Evolutionary conservation across 352 stramenopile species (phyloP).

Genomic region (Globisporangium uncinulatum): DNA sequence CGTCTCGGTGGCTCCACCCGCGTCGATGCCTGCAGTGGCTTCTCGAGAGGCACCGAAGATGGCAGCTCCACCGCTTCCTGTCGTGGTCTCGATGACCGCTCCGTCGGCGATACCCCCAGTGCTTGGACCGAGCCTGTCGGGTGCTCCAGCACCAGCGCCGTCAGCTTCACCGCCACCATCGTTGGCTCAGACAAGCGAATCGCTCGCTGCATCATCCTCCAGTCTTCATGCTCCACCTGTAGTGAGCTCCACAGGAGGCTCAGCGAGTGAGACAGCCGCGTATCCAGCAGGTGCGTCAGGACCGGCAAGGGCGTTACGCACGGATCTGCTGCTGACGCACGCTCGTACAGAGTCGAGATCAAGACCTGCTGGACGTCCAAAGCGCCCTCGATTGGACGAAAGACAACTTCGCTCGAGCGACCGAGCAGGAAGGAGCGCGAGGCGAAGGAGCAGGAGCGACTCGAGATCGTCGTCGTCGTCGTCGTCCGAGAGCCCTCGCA

Average conservation of each 20-base stretch:
- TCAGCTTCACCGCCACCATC: neutral
- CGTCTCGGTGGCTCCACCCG: neutral
- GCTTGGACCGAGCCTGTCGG: neutral
- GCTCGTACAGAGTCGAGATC: neutral
- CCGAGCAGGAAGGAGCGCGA: neutral
- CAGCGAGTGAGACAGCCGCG: too few relatives aligned
- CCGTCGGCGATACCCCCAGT: too few relatives aligned
- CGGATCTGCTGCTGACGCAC: too few relatives aligned
- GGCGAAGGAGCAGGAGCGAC: neutral
- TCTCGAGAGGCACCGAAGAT: neutral
- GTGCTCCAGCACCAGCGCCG: neutral
- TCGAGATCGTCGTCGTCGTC: constrained; percentile 3
- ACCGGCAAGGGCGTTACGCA: too few relatives aligned
- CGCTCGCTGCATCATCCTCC: neutral
- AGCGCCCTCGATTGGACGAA: neutral
- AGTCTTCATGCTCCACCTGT: neutral
- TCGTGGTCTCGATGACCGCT: too few relatives aligned
- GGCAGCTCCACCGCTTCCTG: neutral
- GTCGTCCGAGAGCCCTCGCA: neutral
- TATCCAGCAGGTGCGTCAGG: neutral
- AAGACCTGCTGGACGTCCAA: neutral
- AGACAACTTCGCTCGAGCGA: neutral
- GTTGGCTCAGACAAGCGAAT: neutral
- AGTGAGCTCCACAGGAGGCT: too few relatives aligned
- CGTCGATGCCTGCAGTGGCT: neutral